Evolutionary conservation across 78 protist species (phyloP).

Genomic region (slime mould (Dictyostelium discoideum)): DNA sequence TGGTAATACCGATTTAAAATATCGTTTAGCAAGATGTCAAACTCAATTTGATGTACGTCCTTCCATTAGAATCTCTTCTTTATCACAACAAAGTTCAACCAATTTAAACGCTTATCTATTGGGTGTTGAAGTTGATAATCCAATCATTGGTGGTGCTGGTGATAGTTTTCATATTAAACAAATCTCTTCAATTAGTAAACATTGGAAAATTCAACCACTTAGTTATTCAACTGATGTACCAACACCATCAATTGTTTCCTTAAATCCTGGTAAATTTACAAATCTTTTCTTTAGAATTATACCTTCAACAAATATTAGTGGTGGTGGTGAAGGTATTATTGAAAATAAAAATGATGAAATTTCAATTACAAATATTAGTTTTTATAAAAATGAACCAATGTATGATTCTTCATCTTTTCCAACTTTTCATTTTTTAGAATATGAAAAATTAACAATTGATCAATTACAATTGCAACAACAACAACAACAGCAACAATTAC

Average conservation of each 20-base stretch:
- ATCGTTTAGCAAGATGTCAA: constrained; percentile 74
- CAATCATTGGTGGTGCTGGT: constrained; percentile 73
- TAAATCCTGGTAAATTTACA: constrained; percentile 61
- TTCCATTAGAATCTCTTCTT: constrained; percentile 40
- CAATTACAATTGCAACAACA: not conserved
- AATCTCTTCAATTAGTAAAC: constrained; percentile 38
- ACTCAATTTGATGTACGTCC: constrained; percentile 62
- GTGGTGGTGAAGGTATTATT: not conserved
- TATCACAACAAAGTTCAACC: constrained; percentile 51
- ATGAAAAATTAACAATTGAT: constrained; percentile 25
- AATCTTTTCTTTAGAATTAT: constrained; percentile 53
- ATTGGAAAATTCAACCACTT: constrained; percentile 63
- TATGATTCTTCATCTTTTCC: constrained; percentile 66
- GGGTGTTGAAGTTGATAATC: constrained; percentile 68
- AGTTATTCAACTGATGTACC: constrained; percentile 34
- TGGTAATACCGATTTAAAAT: constrained; percentile 61
- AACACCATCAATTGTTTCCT: constrained; percentile 12
- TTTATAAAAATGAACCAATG: constrained; percentile 60
- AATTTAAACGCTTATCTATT: constrained; percentile 37
- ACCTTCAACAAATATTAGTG: not conserved
- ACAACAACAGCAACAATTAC: not conserved
- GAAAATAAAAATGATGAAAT: not conserved
- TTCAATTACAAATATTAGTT: constrained; percentile 48
- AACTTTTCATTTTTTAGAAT: constrained; percentile 48
- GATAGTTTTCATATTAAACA: constrained; percentile 34